phyloP scores from a whole-genome alignment of 768 basidiomycete genomes.

The Pholiota conissans region DNA sequence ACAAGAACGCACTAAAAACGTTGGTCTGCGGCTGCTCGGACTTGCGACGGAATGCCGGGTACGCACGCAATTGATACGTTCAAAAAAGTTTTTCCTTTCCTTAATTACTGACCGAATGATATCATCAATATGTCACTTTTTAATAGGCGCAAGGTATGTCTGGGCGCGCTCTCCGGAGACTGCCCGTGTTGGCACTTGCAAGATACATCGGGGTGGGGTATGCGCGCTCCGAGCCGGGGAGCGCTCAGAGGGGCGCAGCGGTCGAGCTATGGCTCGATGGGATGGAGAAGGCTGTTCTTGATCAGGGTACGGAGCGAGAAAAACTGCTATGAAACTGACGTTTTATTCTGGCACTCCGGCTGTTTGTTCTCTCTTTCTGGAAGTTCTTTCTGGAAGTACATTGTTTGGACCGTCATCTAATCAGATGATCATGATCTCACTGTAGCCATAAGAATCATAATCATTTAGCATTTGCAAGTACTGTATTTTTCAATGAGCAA shows the following conservation, averaged over 20 bases:
- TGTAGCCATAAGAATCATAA: neutral
- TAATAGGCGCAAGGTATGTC: constrained; percentile 79
- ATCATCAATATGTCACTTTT: too few species aligned
- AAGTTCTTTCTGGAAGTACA: too few species aligned
- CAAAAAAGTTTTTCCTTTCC: neutral
- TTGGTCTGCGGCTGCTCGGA: constrained; percentile 57
- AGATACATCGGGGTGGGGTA: constrained; percentile 68
- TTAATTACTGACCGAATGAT: neutral
- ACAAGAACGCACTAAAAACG: constrained; percentile 49
- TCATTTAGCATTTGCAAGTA: neutral
- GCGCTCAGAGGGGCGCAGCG: constrained; percentile 29
- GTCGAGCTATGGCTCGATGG: constrained; percentile 82
- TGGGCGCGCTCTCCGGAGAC: constrained; percentile 84
- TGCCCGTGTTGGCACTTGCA: constrained; percentile 94
- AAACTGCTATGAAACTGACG: constrained; percentile 31
- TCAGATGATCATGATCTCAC: neutral
- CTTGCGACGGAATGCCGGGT: constrained; percentile 84
- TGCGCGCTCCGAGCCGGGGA: constrained; percentile 12
- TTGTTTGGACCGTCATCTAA: too few species aligned
- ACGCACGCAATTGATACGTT: constrained; percentile 26
- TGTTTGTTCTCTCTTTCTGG: too few species aligned
- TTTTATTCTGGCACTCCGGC: too few species aligned
- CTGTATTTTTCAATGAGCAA: neutral
- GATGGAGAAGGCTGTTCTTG: constrained; percentile 74
- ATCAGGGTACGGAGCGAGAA: constrained; percentile 53